Conservation (phyloP, 495 filamentous ascomycete species). For the Evansstolkia leycettana region DNA sequence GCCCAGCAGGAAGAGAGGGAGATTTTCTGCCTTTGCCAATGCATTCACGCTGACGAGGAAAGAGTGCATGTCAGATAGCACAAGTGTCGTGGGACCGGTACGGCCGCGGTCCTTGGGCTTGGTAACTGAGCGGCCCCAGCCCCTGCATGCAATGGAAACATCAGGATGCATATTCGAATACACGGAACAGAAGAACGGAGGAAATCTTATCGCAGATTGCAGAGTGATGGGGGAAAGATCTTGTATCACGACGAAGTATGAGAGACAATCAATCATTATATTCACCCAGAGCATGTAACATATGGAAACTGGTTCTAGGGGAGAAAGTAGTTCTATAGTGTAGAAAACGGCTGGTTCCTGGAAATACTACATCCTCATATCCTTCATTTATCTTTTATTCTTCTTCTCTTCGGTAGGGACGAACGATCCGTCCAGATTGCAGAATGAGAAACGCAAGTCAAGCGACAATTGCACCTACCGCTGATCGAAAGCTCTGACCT, state of each 20-base stretch:
- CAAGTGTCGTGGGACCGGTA: conserved; percentile 56
- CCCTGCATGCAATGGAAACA: conserved; percentile 13
- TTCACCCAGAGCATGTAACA: no score
- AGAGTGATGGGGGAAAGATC: no score
- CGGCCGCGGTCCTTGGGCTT: conserved; percentile 43
- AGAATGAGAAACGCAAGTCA: neutral
- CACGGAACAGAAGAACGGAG: neutral
- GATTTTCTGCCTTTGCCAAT: conserved; percentile 8
- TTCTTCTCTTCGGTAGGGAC: neutral
- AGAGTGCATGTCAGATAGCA: conserved; percentile 65
- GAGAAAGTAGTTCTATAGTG: no score
- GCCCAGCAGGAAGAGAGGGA: conserved; percentile 74
- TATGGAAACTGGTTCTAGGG: no score
- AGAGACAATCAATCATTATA: no score
- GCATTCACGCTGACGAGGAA: conserved; percentile 42
- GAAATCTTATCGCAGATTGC: neutral
- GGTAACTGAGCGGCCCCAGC: conserved; percentile 43
- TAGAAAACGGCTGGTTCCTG: no score
- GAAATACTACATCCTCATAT: no score
- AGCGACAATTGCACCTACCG: conserved; percentile 22
- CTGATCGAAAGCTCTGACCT: conserved; percentile 67
- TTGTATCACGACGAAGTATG: no score
- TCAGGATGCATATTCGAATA: conserved; percentile 4
- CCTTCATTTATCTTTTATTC: neutral
- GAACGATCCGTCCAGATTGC: neutral